Conservation (phyloP, 371 early-diverging fungal species). For the Rhizopus delemar region DNA sequence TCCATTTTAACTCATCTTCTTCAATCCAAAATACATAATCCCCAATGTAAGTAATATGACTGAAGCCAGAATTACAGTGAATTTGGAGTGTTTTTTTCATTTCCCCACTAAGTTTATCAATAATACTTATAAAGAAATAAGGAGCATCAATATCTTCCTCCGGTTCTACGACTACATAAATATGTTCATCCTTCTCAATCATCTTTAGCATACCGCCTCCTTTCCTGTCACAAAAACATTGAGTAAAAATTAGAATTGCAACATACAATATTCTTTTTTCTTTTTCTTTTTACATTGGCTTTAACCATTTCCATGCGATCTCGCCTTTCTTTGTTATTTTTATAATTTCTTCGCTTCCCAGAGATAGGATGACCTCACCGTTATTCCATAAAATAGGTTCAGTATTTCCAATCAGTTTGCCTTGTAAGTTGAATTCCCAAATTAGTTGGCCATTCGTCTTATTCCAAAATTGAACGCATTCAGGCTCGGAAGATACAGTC, state of each 20-base stretch:
- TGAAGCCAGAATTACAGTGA: conserved; percentile 11
- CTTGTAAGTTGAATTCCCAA: conserved; percentile 22
- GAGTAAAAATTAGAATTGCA: no score
- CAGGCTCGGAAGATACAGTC: conserved; percentile 39
- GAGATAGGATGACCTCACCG: conserved; percentile 19
- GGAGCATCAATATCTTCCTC: conserved; percentile 13
- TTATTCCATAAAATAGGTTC: conserved; percentile 20
- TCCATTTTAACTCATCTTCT: conserved; percentile 35
- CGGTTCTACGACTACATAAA: conserved; percentile 21
- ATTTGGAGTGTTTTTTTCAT: conserved; percentile 12
- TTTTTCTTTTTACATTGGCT: conserved; percentile 7
- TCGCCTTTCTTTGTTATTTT: conserved; percentile 25
- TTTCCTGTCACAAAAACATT: not conserved
- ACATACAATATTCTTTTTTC: not conserved
- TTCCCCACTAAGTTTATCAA: conserved; percentile 26
- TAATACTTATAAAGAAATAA: conserved; percentile 10
- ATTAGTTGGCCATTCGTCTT: conserved; percentile 28
- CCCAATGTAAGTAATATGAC: conserved; percentile 25
- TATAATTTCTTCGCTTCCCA: conserved; percentile 10
- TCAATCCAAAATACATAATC: conserved; percentile 42
- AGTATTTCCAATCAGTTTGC: conserved; percentile 5
- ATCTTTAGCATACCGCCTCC: not conserved
- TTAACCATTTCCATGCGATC: conserved; percentile 26
- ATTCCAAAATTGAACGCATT: conserved; percentile 55
- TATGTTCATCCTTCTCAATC: conserved; percentile 9